These are phyloP conservation scores for Triticum dicoccoides DNA, from an alignment of 176 grass and related monocot species.

Conservation along the genomic window DNA sequence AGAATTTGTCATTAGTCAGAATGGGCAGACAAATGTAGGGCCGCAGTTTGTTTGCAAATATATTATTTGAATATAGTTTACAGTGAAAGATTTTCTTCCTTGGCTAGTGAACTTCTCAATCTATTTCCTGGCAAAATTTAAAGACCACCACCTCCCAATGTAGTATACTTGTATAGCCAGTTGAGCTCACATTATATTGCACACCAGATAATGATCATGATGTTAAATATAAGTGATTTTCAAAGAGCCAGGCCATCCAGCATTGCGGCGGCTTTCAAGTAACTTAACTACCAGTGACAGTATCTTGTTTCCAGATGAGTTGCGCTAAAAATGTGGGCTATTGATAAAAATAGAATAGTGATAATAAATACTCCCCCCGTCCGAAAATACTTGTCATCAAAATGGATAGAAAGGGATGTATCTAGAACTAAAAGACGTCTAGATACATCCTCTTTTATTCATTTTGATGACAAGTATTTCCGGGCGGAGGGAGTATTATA, in stretches of 20 bases:
- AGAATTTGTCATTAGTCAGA: neutral
- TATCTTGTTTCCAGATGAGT: conserved; percentile 16
- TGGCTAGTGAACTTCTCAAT: neutral
- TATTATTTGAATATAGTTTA: conserved; percentile 21
- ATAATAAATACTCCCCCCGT: neutral
- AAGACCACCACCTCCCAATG: neutral
- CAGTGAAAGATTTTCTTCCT: neutral
- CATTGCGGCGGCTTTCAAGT: neutral
- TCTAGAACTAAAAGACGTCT: too few relatives aligned
- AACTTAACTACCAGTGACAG: neutral
- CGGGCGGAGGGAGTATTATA: neutral
- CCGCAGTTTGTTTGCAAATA: neutral
- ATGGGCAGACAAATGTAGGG: neutral
- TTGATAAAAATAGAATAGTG: conserved; percentile 13
- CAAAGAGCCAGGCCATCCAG: neutral
- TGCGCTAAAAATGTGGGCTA: conserved; percentile 8
- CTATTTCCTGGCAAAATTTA: conserved; percentile 2
- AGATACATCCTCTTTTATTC: too few relatives aligned
- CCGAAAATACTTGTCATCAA: too few relatives aligned
- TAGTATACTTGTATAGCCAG: conserved; percentile 12
- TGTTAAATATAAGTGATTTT: neutral
- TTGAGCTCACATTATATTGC: neutral
- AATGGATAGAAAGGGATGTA: too few relatives aligned
- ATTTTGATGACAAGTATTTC: too few relatives aligned
- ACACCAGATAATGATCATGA: neutral